Evolutionary conservation across 176 grass and related monocot genomes (phyloP), one percentile per base, ranked within the genome.

Genomic region (Phyllostachys edulis): DNA sequence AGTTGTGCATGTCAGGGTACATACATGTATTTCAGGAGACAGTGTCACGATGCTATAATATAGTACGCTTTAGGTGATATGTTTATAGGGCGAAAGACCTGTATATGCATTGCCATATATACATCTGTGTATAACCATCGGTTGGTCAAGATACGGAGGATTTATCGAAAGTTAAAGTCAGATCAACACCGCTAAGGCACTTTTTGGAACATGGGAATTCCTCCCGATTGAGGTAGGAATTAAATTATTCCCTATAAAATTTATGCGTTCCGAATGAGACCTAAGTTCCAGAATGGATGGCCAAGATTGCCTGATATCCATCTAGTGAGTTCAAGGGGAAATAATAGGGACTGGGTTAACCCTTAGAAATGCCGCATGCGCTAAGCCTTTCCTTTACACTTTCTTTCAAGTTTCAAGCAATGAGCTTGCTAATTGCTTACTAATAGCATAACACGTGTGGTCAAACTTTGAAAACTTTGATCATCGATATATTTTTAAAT

Each of bases 381-480:
- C 50, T 71, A 44, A 63, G 41, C 54, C 20, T 88, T 79, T 39
- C 51, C 26, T 29, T 60, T 89, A 37, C 60, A 66, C 38, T 38
- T 79, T 57, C 21, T 83, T 83, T 84, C 16, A 27, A 54, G 60
- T 83, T 83, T 84, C 16, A 27, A 54, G 60, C 60, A 40, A 39
- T 80, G 87, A 78, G 66, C 21, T 59, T 41, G 29, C 15, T 32
- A 45, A 57, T 7, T 23, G 16, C 20, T 38, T n/a, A 37, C 37
- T 66, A 34, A 34, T 34, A 34, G 32, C 2, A 34, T 34, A 34
- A 34, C 32, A 2, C 1, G 0, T 34, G 32, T 2, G 1, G 32
- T 34, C 32, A 34, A 34, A 34, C 32, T 34, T 29, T 29, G 1
- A 29, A 29, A 29, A 29, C 29, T 29, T 34, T 34, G 32, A 2